phyloP scores from a whole-genome alignment of 2,329 filamentous ascomycete genomes.

The Aureobasidium sp. region DNA sequence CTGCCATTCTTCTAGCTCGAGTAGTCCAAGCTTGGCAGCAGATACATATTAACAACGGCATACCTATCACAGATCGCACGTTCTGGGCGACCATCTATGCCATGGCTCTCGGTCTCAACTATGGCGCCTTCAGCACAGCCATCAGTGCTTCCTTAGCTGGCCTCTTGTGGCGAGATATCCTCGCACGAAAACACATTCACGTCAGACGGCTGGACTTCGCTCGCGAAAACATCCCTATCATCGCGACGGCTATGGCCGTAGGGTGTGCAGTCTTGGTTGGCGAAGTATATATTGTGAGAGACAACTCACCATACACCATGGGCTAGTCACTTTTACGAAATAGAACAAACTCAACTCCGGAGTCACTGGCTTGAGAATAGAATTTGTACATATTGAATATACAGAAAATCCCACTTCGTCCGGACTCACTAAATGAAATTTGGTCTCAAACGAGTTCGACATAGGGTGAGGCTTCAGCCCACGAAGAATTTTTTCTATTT shows the following conservation, averaged over 20 bases:
- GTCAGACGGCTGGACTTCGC: slow-evolving; percentile 60
- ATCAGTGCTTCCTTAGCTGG: slow-evolving; percentile 68
- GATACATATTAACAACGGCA: slow-evolving; percentile 46
- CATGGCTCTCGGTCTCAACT: slow-evolving; percentile 70
- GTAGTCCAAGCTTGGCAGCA: slow-evolving; percentile 62
- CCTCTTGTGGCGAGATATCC: slow-evolving; percentile 65
- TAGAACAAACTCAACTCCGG: no score
- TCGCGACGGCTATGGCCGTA: slow-evolving; percentile 60
- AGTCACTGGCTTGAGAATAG: no score
- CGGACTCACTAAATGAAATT: no score
- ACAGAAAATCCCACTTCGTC: no score
- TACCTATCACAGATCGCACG: slow-evolving; percentile 53
- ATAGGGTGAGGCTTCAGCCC: no score
- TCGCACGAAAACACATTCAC: slow-evolving; percentile 59
- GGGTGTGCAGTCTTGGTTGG: slow-evolving; percentile 56
- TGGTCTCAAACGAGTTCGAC: no score
- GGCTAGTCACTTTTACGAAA: not conserved
- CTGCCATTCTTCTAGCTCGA: slow-evolving; percentile 64
- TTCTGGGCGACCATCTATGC: slow-evolving; percentile 70
- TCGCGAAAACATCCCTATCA: slow-evolving; percentile 62
- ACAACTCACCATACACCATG: slow-evolving; percentile 32
- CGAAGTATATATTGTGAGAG: slow-evolving; percentile 55
- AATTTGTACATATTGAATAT: no score
- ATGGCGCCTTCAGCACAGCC: slow-evolving; percentile 64
- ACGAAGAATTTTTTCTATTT: no score